These are phyloP conservation scores for Capsella rubella DNA, from an alignment of 441 rosid genomes.

Conservation along the genomic window DNA sequence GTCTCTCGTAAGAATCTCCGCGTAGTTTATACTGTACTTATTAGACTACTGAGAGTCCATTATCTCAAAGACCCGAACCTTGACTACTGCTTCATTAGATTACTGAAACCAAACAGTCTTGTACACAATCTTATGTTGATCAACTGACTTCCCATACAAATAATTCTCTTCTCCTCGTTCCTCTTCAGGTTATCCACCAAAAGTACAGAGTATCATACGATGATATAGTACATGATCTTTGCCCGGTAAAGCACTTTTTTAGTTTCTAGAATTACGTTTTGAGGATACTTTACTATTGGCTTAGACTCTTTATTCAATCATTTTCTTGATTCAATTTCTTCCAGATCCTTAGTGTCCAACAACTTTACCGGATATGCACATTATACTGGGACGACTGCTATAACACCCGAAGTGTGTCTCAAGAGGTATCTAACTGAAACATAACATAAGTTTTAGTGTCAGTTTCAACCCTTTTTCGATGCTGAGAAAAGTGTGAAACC, in stretches of 20 bases:
- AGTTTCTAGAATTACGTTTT: constrained; percentile 7
- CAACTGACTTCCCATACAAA: background rate
- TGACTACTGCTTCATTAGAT: too few relatives aligned
- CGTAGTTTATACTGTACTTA: too few relatives aligned
- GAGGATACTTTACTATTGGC: background rate
- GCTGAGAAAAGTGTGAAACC: constrained; percentile 14
- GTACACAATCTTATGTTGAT: too few relatives aligned
- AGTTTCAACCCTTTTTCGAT: constrained; percentile 15
- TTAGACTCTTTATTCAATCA: constrained; percentile 2
- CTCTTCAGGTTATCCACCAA: constrained; percentile 92
- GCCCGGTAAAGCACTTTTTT: constrained; percentile 70
- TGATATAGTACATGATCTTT: constrained; percentile 92
- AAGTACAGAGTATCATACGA: constrained; percentile 96
- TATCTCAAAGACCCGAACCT: too few relatives aligned
- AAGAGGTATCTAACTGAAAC: constrained; percentile 52
- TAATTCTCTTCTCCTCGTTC: background rate
- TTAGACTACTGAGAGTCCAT: too few relatives aligned
- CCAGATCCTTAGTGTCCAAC: constrained; percentile 89
- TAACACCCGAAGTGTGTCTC: constrained; percentile 83
- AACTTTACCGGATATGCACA: constrained; percentile 87
- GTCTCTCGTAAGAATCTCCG: too few relatives aligned
- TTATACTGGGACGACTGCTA: constrained; percentile 92
- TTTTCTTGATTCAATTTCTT: constrained; percentile 28
- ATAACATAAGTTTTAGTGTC: background rate
- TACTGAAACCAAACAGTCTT: too few relatives aligned